Conservation (phyloP, 2,329 filamentous ascomycete species). For the Aaosphaeria arxii region DNA sequence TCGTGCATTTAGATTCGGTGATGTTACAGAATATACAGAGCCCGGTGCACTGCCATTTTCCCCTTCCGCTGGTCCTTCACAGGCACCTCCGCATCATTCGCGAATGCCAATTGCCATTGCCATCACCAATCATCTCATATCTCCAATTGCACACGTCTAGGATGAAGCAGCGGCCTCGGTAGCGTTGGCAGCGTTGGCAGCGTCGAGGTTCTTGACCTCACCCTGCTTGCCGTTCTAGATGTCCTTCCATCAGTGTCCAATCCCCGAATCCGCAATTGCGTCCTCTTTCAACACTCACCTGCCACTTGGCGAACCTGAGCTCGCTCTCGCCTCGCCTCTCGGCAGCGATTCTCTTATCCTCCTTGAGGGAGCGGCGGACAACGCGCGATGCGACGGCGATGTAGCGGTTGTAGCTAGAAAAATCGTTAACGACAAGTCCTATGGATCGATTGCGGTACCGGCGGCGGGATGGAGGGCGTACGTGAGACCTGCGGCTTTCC, state of each 20-base stretch:
- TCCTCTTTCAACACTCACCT: slow-evolving; percentile 61
- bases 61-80: slow-evolving; percentile 1
- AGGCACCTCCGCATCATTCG: not conserved
- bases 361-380: slow-evolving; percentile 95
- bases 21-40: slow-evolving; percentile 38
- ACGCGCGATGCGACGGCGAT: slow-evolving; percentile 90
- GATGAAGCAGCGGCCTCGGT: slow-evolving; percentile 47
- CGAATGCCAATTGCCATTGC: not conserved
- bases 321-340: slow-evolving; percentile 91
- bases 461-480: slow-evolving; percentile 52
- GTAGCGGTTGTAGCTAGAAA: slow-evolving; percentile 96
- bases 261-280: slow-evolving; percentile 2
- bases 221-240: slow-evolving; percentile 92
- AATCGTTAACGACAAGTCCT: slow-evolving; percentile 21
- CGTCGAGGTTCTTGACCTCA: slow-evolving; percentile 67
- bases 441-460: slow-evolving; percentile 7
- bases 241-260: slow-evolving; percentile 17
- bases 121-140: not conserved
- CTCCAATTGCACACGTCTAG: slow-evolving; percentile 6
- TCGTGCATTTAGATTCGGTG: slow-evolving; percentile 19
- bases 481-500: slow-evolving; percentile 97
- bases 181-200: slow-evolving; percentile 40
- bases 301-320: slow-evolving; percentile 89
- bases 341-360: slow-evolving; percentile 80
- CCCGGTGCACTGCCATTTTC: not conserved